Evolutionary conservation across 2,329 filamentous ascomycete species (phyloP).

Genomic region (Cordyceps javanica): DNA sequence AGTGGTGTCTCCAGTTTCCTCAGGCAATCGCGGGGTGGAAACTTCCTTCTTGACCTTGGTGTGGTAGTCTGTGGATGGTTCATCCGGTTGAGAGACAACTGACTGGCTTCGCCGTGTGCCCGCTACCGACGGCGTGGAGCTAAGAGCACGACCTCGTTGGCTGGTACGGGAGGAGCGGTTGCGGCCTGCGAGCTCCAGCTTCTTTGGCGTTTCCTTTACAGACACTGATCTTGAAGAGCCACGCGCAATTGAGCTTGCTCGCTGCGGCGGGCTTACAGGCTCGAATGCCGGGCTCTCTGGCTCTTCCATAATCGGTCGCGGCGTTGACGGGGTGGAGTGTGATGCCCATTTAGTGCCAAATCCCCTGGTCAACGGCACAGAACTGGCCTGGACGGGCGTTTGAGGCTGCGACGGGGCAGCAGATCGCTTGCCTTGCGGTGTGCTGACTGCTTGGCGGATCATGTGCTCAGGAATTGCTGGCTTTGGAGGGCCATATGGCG

Average conservation of each 20-base stretch:
- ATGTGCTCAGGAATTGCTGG: constrained; percentile 37
- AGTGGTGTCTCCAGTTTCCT: constrained; percentile 51
- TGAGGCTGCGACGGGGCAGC: constrained; percentile 27
- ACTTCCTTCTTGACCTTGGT: constrained; percentile 52
- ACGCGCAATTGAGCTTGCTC: constrained; percentile 31
- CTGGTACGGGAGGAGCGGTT: constrained; percentile 31
- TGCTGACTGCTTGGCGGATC: constrained; percentile 32
- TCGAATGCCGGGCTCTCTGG: constrained; percentile 50
- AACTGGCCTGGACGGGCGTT: constrained; percentile 28
- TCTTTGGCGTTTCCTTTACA: constrained; percentile 16
- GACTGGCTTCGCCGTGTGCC: constrained; percentile 39
- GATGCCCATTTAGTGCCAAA: constrained; percentile 55
- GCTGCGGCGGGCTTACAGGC: constrained; percentile 50
- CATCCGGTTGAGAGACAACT: constrained; percentile 41
- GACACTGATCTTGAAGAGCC: constrained; percentile 22
- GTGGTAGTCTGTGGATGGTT: constrained; percentile 38
- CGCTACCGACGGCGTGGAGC: constrained; percentile 29
- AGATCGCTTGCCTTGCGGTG: constrained; percentile 26
- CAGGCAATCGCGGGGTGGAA: constrained; percentile 46
- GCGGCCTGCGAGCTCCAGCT: constrained; percentile 17
- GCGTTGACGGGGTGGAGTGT: constrained; percentile 53
- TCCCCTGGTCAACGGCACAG: constrained; percentile 25
- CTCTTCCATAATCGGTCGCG: constrained; percentile 32
- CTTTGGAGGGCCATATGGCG: constrained; percentile 28
- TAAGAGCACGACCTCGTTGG: constrained; percentile 29